These are phyloP conservation scores for Ganoderma lucidum DNA, from an alignment of 1,284 basidiomycete genomes.

Conservation along the genomic window DNA sequence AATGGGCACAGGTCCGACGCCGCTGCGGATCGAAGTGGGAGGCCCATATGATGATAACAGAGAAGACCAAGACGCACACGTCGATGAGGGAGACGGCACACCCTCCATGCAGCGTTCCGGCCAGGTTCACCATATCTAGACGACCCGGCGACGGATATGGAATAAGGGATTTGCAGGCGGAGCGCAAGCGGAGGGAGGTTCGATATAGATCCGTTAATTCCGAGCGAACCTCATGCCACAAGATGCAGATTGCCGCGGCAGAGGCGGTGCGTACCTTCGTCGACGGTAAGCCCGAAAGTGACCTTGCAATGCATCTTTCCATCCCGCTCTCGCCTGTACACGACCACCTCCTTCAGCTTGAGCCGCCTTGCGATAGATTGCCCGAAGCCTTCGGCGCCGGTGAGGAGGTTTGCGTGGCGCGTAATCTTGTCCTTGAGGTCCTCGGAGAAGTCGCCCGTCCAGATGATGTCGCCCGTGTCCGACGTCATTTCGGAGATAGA, in stretches of 20 bases:
- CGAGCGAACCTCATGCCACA: background rate
- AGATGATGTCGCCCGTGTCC: background rate
- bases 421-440: constrained; percentile 1
- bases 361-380: background rate
- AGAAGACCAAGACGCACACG: constrained; percentile 50
- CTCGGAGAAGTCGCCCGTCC: constrained; percentile 8
- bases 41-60: background rate
- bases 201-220: constrained; percentile 1
- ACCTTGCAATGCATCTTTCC: constrained; percentile 17
- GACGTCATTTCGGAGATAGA: background rate
- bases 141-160: too few species aligned
- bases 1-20: background rate
- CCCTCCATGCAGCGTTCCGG: constrained; percentile 73
- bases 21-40: background rate
- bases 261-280: constrained; percentile 13
- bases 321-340: constrained; percentile 20
- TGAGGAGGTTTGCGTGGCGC: background rate
- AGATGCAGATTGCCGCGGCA: background rate
- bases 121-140: constrained; percentile 71
- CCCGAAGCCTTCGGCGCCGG: constrained; percentile 4
- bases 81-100: constrained; percentile 74
- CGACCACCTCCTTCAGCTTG: constrained; percentile 15
- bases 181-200: background rate
- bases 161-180: background rate
- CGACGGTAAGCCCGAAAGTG: constrained; percentile 14